A percentile compares a stretch with the other conserved stretches of the same genome.
Evolutionary conservation across 116 monocot genomes (phyloP).

Genomic region (Cymodocea nodosa): DNA sequence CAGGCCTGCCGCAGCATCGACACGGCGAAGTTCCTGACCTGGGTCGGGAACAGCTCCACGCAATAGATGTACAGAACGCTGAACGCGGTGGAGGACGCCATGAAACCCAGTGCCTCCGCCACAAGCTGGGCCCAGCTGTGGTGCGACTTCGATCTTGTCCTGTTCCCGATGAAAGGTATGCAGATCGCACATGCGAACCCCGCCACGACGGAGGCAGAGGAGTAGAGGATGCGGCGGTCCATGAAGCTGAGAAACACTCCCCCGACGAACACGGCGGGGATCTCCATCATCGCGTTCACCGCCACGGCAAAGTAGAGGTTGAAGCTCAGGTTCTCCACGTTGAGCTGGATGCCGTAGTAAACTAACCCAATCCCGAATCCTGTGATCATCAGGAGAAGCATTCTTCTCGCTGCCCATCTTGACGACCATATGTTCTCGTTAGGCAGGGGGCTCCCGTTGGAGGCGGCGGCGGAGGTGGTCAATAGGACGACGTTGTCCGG

Average conservation of each 20-base stretch:
- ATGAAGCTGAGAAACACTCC: constrained; percentile 36
- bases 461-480: background rate
- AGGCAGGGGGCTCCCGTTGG: background rate
- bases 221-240: constrained; percentile 37
- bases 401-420: constrained; percentile 45
- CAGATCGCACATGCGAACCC: constrained; percentile 31
- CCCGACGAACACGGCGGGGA: constrained; percentile 51
- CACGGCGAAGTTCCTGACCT: constrained; percentile 74
- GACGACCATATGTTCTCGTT: constrained; percentile 35
- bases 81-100: constrained; percentile 57
- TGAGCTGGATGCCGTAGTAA: constrained; percentile 79
- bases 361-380: constrained; percentile 64
- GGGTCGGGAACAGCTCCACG: constrained; percentile 70
- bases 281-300: constrained; percentile 63
- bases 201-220: constrained; percentile 25
- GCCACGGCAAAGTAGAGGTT: constrained; percentile 68
- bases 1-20: constrained; percentile 54
- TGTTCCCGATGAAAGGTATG: constrained; percentile 23
- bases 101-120: constrained; percentile 52
- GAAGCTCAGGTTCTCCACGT: constrained; percentile 70
- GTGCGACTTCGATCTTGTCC: constrained; percentile 10
- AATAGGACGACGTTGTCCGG: constrained; percentile 21
- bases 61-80: constrained; percentile 54
- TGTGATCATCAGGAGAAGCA: constrained; percentile 31
- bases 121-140: constrained; percentile 40